Base-by-base conservation (phyloP, 2,329 filamentous ascomycete species). In the Aureobasidium leucospermi region DNA sequence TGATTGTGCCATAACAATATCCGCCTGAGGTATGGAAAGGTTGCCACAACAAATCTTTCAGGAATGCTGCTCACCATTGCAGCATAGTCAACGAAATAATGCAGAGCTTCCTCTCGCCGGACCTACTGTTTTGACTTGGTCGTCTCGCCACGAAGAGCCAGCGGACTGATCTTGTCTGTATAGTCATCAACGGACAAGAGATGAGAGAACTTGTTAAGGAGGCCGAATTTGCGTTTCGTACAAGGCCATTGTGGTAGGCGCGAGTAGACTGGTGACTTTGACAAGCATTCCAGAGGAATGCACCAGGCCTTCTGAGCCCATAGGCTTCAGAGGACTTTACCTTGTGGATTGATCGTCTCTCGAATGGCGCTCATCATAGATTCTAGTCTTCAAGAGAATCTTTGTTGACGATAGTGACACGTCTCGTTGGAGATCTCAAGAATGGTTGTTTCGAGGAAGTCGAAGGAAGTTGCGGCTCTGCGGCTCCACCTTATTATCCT, bases 1-100 rank as follows among this genome's bases (percentile, higher is more conserved):
- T 34, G 36, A n/a, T 43, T 42, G 36, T 43, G n/a, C 23, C 45
- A 34, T 31, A 47, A 59, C 41, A 58, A 8, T 6, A 32, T 36
- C 34, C n/a, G 16, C 38, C 45, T 36, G 47, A 38, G 58, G 58
- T 38, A 60, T 58, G 58, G 36, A 51, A 48, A 32, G 13, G 58
- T 62, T 43, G 48, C 39, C 49, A 62, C 58, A 61, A 62, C 61
- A 62, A 58, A 47, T 19, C 38, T 38, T 38, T 36, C 9, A 47
- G 61, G 61, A 62, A 62, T 62, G 61, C 42, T 51, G 39, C 11
- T 36, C 9, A 23, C 41, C 15, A 48, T 34, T 28, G 10, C 23
- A 59, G 16, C 15, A n/a, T 31, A n/a, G 45, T n/a, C 8, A 23
- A 47, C 15, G 6, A 3, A 31, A 41, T 23, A 28, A 28, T 16